phyloP scores from a whole-genome alignment of 495 filamentous ascomycete species.

The Neurospora africana region DNA sequence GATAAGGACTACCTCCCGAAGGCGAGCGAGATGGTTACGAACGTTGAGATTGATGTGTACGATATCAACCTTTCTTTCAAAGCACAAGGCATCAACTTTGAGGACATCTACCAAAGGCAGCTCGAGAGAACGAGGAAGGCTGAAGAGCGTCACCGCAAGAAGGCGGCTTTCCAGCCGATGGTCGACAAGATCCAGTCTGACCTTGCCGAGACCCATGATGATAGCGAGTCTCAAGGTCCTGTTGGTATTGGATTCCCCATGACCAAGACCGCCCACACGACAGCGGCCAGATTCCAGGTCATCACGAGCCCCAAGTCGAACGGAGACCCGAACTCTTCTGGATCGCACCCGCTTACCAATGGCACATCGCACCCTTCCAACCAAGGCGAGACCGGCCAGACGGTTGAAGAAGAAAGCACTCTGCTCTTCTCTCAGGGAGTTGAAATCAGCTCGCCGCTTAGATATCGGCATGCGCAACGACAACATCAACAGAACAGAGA shows the following conservation, averaged over 20 bases:
- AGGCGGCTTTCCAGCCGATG: constrained; percentile 35
- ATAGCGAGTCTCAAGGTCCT: constrained; percentile 40
- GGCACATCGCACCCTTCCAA: constrained; percentile 53
- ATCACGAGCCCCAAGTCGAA: constrained; percentile 38
- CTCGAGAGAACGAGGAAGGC: constrained; percentile 55
- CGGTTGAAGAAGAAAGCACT: constrained; percentile 40
- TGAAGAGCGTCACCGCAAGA: constrained; percentile 49
- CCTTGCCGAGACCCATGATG: constrained; percentile 17
- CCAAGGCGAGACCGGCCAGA: constrained; percentile 44
- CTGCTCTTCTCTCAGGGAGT: background rate
- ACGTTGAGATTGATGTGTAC: constrained; percentile 82
- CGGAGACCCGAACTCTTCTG: constrained; percentile 40
- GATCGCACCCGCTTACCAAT: constrained; percentile 47
- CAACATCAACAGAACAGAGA: background rate
- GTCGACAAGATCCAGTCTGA: constrained; percentile 28
- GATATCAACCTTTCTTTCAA: constrained; percentile 54
- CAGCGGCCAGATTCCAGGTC: constrained; percentile 35
- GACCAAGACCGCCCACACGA: constrained; percentile 32
- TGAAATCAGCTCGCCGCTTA: background rate
- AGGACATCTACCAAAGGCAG: constrained; percentile 61
- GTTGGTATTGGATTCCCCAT: constrained; percentile 51
- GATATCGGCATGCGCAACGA: background rate
- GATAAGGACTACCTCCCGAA: constrained; percentile 72
- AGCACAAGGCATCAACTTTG: constrained; percentile 25
- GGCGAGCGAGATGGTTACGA: constrained; percentile 79